A percentile compares a stretch with the other conserved stretches of the same genome.
These are phyloP conservation scores for Malassezia arunalokei DNA, from an alignment of 1,284 basidiomycete species.

Conservation along the genomic window DNA sequence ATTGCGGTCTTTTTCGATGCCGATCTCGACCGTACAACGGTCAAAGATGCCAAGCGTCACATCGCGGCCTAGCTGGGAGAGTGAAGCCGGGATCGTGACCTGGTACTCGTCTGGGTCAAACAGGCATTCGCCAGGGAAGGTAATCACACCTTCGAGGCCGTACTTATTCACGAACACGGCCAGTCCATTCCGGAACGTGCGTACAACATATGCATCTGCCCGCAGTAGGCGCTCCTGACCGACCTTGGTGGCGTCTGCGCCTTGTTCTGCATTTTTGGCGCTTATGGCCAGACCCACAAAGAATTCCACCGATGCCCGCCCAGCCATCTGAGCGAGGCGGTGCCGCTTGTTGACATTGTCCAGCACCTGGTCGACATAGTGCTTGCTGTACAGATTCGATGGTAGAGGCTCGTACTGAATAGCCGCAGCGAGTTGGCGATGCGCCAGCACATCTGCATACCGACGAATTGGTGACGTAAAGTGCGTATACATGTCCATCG, in stretches of 20 bases:
- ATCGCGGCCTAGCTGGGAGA: conserved; percentile 24
- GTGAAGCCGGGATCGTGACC: conserved; percentile 56
- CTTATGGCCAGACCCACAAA: conserved; percentile 79
- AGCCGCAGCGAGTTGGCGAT: conserved; percentile 82
- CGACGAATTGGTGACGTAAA: conserved; percentile 56
- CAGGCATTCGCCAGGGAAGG: conserved; percentile 72
- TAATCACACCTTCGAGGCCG: conserved; percentile 84
- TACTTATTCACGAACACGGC: conserved; percentile 90
- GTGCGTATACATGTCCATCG: conserved; percentile 92
- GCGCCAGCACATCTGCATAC: conserved; percentile 69
- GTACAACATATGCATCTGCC: conserved; percentile 69
- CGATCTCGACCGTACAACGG: conserved; percentile 74
- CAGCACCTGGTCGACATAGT: conserved; percentile 74
- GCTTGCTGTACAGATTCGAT: conserved; percentile 72
- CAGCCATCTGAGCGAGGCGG: conserved; percentile 90
- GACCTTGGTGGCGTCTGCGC: conserved; percentile 49
- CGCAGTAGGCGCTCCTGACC: conserved; percentile 25
- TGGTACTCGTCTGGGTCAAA: conserved; percentile 87
- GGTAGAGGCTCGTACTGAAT: conserved; percentile 76
- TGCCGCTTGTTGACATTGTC: conserved; percentile 83
- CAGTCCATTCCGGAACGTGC: conserved; percentile 85
- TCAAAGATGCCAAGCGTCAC: conserved; percentile 59
- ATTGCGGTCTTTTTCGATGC: conserved; percentile 84
- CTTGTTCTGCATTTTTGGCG: conserved; percentile 51
- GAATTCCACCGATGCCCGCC: conserved; percentile 88